Conservation (phyloP, 768 basidiomycete genomes). For the Tricholoma saponaceum region DNA sequence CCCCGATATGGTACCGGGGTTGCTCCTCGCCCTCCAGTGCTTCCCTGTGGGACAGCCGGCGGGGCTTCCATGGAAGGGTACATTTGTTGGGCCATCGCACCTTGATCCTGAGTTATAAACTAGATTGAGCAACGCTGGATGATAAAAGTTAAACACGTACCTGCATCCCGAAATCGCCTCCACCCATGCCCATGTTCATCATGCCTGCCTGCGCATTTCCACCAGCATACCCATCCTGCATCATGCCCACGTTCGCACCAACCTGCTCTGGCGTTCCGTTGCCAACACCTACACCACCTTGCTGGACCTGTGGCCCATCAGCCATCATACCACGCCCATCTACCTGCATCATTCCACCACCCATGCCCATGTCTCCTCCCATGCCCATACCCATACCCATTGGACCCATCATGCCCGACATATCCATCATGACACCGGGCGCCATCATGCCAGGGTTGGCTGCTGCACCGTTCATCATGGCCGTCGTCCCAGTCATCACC, state of each 20-base stretch:
- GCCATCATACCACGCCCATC: conserved; percentile 32
- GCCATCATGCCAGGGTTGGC: conserved; percentile 56
- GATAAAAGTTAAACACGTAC: conserved; percentile 33
- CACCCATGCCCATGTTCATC: conserved; percentile 70
- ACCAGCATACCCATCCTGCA: conserved; percentile 43
- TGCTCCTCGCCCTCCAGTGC: conserved; percentile 36
- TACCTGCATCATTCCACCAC: conserved; percentile 51
- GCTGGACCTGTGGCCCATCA: conserved; percentile 33
- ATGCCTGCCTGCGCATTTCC: conserved; percentile 45
- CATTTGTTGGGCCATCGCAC: conserved; percentile 61
- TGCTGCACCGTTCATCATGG: conserved; percentile 68
- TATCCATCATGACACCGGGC: conserved; percentile 77
- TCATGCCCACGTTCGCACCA: conserved; percentile 36
- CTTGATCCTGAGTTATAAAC: conserved; percentile 47
- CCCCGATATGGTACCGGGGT: conserved; percentile 26
- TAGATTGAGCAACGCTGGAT: not conserved
- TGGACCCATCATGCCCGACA: conserved; percentile 60
- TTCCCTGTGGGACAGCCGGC: conserved; percentile 42
- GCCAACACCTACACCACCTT: conserved; percentile 31
- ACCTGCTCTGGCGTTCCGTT: conserved; percentile 41
- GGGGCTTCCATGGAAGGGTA: conserved; percentile 60
- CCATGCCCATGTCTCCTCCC: conserved; percentile 60
- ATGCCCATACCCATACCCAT: conserved; percentile 60
- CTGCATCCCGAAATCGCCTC: conserved; percentile 67
- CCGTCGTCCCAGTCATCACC: conserved; percentile 80